These are phyloP conservation scores for Xylariales sp. DNA, from an alignment of 2,329 filamentous ascomycete species.

Conservation along the genomic window DNA sequence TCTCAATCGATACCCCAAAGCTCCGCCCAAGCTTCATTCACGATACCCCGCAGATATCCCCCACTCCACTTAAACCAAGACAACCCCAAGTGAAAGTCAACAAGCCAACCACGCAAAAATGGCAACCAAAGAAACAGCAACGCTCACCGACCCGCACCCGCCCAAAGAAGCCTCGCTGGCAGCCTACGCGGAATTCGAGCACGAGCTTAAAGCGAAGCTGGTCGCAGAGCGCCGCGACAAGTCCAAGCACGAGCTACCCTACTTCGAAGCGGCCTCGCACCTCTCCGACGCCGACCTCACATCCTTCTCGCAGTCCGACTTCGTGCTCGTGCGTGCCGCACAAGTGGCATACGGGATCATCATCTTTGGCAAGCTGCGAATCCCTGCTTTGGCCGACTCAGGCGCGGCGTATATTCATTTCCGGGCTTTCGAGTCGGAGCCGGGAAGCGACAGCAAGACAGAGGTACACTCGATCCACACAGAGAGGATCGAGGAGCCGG, in stretches of 20 bases:
- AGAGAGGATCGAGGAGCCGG: constrained; percentile 37
- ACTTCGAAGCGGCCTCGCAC: constrained; percentile 44
- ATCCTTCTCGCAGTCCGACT: constrained; percentile 32
- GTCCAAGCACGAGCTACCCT: constrained; percentile 49
- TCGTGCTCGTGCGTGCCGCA: constrained; percentile 40
- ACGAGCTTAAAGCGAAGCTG: constrained; percentile 47
- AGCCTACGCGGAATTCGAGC: constrained; percentile 43
- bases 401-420: constrained; percentile 39
- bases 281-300: constrained; percentile 35
- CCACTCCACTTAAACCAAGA: too few species aligned
- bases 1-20: neutral
- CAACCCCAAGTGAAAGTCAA: too few species aligned
- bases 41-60: too few species aligned
- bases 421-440: constrained; percentile 37
- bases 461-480: constrained; percentile 44
- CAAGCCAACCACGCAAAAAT: too few species aligned
- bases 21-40: neutral
- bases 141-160: constrained; percentile 42
- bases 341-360: constrained; percentile 43
- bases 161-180: constrained; percentile 47
- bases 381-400: constrained; percentile 35
- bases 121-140: constrained; percentile 50
- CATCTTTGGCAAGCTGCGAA: constrained; percentile 43
- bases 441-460: constrained; percentile 22
- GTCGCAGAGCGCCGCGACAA: constrained; percentile 29